phyloP scores from a whole-genome alignment of 106 monocot genomes.

The Phalaenopsis equestris region DNA sequence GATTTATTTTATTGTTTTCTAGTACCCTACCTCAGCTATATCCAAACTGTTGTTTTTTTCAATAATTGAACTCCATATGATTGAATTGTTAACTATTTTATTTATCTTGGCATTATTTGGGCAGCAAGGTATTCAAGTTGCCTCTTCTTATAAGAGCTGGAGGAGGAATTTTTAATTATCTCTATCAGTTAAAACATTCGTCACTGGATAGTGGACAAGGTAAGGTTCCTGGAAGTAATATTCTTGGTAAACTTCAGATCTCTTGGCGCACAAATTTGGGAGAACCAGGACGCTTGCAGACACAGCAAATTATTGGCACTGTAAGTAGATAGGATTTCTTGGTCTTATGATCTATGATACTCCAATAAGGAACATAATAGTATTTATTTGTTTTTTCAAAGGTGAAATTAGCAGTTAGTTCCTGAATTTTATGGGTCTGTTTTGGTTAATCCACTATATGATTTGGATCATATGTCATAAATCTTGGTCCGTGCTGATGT shows the following conservation, averaged over 20 bases:
- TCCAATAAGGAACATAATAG: not conserved
- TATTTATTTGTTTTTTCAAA: not conserved
- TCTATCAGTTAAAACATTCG: conserved; percentile 56
- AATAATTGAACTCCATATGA: not conserved
- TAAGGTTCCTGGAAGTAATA: conserved; percentile 68
- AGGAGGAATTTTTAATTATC: conserved; percentile 92
- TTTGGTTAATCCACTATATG: not conserved
- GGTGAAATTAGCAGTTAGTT: not conserved
- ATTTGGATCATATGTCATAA: not conserved
- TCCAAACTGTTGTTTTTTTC: not conserved
- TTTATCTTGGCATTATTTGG: conserved; percentile 4
- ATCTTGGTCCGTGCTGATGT: not conserved
- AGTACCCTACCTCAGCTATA: not conserved
- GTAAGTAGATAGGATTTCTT: conserved; percentile 31
- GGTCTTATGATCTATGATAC: no score
- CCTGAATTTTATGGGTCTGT: not conserved
- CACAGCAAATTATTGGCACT: conserved; percentile 88
- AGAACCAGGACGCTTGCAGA: conserved; percentile 94
- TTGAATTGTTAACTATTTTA: not conserved
- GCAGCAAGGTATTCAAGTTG: conserved; percentile 57
- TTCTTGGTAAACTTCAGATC: conserved; percentile 98
- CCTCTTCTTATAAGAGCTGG: conserved; percentile 77
- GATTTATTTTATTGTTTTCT: not conserved
- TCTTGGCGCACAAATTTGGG: conserved; percentile 97
- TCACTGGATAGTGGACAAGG: conserved; percentile 39